Evolutionary conservation across 1,284 basidiomycete species (phyloP), one percentile per base, ranked within the genome.

Genomic region (Ganoderma meredithae): DNA sequence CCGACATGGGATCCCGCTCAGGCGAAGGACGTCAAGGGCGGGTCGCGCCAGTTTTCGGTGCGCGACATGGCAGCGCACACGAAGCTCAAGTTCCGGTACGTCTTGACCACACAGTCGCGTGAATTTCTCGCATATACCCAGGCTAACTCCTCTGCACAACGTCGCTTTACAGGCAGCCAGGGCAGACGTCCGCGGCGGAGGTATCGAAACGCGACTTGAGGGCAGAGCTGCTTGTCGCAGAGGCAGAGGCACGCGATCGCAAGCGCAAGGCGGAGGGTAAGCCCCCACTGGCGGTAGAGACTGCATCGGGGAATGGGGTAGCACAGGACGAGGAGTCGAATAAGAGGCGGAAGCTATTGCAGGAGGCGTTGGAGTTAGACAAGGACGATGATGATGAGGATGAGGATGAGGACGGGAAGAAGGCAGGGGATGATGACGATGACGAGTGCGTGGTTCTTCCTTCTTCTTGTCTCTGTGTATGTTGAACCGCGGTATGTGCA

Each of bases 31-130:
- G 89, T 92, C 73, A 96, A 95, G 79, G 92, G 92, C 13, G 95
- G 94, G 66, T 95, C 95, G 59, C 89, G 94, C 71, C 94, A 96
- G 78, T 94, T 92, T 81, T 96, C 95, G 17, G 92, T 94, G 76
- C 88, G 93, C 68, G 95, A 97, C 78, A 93, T 97, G 86, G 94
- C 96, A 3, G 86, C 94, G 4, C 94, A 98, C 79, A 98, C 96
- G 1, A 97, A 97, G 81, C 91, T 98, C 72, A 98, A 98, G 84
- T 98, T 98, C 82, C 90, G 96, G 89, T 94, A 71, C 63, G 73
- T 71, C 43, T 27, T 40, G 4, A 36, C 19, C 31, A 13, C 40
- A 17, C 27, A 40, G 19, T 25, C 17, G 55, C 40, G 17, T 40
- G 12, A 39, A 19, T 27, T 43, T 19, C 9, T 25, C 31, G 17